phyloP scores from a whole-genome alignment of 306 rosid genomes.

The Cyclanthera cordifolia region DNA sequence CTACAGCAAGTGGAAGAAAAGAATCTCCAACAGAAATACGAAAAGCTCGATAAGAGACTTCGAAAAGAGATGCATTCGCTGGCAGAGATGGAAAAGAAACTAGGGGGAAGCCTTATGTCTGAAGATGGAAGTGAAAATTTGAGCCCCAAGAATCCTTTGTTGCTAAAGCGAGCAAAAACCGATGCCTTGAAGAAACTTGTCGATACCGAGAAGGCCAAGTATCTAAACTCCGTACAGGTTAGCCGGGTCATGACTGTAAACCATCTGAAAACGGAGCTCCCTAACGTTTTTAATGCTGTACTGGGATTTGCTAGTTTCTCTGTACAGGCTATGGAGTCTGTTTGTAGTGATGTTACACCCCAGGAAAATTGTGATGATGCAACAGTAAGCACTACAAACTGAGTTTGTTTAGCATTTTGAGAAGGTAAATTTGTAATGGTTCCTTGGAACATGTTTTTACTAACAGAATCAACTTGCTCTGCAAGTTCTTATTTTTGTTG shows the following conservation, averaged over 20 bases:
- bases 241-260: conserved; percentile 43
- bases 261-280: conserved; percentile 50
- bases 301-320: conserved; percentile 47
- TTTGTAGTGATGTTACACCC: conserved; percentile 16
- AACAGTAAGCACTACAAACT: conserved; percentile 6
- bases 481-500: neutral
- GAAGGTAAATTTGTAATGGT: neutral
- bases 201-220: conserved; percentile 41
- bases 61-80: conserved; percentile 36
- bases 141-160: conserved; percentile 53
- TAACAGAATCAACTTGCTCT: neutral
- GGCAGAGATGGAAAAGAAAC: conserved; percentile 37
- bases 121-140: conserved; percentile 25
- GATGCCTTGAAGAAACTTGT: conserved; percentile 54
- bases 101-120: conserved; percentile 17
- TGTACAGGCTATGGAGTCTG: conserved; percentile 42
- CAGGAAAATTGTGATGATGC: conserved; percentile 12
- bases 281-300: conserved; percentile 49
- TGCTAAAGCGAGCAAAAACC: conserved; percentile 36
- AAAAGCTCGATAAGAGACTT: conserved; percentile 47
- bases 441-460: neutral
- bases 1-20: conserved; percentile 57
- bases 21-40: conserved; percentile 35
- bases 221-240: conserved; percentile 36
- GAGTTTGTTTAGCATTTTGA: neutral